Evolutionary conservation across 2,329 filamentous ascomycete species (phyloP).

Genomic region (Aspergillus transmontanensis): DNA sequence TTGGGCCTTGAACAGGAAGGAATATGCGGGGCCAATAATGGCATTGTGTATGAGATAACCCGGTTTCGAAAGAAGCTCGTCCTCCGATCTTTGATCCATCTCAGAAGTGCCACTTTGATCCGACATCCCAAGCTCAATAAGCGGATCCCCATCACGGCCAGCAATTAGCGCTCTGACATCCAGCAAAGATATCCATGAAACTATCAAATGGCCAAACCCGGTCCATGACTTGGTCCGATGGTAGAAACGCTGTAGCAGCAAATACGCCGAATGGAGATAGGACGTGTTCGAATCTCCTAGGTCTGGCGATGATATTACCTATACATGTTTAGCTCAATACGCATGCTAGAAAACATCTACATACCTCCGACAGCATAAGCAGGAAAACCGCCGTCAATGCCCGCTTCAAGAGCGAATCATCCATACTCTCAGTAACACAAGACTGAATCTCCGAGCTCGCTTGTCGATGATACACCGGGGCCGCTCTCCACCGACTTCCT

Average conservation of each 20-base stretch:
- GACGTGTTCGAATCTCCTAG: slow-evolving; percentile 29
- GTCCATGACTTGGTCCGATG: slow-evolving; percentile 31
- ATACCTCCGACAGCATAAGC: slow-evolving; percentile 40
- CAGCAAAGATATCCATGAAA: slow-evolving; percentile 37
- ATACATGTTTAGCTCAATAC: slow-evolving; percentile 1
- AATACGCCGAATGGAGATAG: slow-evolving; percentile 35
- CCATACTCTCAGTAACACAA: slow-evolving; percentile 29
- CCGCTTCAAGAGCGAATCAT: slow-evolving; percentile 26
- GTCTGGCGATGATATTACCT: slow-evolving; percentile 34
- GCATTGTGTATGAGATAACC: slow-evolving; percentile 35
- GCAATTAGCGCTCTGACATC: slow-evolving; percentile 40
- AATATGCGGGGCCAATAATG: slow-evolving; percentile 34
- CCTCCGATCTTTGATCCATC: slow-evolving; percentile 8
- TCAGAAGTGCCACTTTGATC: not conserved
- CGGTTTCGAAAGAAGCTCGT: slow-evolving; percentile 27
- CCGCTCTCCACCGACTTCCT: slow-evolving; percentile 31
- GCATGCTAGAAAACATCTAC: slow-evolving; percentile 1
- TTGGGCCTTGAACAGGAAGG: slow-evolving; percentile 37
- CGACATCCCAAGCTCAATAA: slow-evolving; percentile 28
- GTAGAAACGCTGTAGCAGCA: slow-evolving; percentile 33
- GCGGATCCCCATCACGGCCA: slow-evolving; percentile 38
- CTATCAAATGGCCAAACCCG: slow-evolving; percentile 30
- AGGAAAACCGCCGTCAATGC: slow-evolving; percentile 34
- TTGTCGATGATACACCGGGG: slow-evolving; percentile 32
- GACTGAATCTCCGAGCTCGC: slow-evolving; percentile 35